A percentile compares a stretch with the other conserved stretches of the same genome.
phyloP scores from a whole-genome alignment of 306 rosid genomes.

The Castanea mollissima region DNA sequence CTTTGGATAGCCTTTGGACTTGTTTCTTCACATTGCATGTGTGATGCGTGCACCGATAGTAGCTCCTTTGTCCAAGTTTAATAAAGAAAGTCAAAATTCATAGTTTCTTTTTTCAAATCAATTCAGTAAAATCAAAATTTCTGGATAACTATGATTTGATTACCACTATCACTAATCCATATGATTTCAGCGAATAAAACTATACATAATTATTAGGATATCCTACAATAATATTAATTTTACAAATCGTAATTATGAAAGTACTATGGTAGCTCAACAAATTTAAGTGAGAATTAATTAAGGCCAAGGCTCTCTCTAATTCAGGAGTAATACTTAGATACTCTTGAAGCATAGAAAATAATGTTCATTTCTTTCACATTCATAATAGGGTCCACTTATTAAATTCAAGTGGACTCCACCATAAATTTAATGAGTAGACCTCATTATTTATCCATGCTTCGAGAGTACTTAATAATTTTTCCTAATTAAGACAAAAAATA shows the following conservation, averaged over 20 bases:
- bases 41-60: slow-evolving; percentile 86
- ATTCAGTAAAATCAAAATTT: not conserved
- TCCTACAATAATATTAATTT: not conserved
- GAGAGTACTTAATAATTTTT: too few species aligned
- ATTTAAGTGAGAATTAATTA: too few species aligned
- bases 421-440: too few species aligned
- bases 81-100: not conserved
- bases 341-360: too few species aligned
- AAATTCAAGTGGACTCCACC: too few species aligned
- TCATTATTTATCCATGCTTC: too few species aligned
- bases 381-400: too few species aligned
- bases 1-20: slow-evolving; percentile 83
- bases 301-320: too few species aligned
- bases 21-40: slow-evolving; percentile 96
- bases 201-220: not conserved
- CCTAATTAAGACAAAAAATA: too few species aligned
- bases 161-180: not conserved
- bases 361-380: too few species aligned
- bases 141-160: not conserved
- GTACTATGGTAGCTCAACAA: too few species aligned
- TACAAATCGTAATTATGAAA: not conserved
- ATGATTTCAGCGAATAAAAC: not conserved
- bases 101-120: not conserved
- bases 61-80: slow-evolving; percentile 52
- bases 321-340: too few species aligned